Conservation (phyloP, 352 stramenopile genomes). For the Aphanomyces stellatus region DNA sequence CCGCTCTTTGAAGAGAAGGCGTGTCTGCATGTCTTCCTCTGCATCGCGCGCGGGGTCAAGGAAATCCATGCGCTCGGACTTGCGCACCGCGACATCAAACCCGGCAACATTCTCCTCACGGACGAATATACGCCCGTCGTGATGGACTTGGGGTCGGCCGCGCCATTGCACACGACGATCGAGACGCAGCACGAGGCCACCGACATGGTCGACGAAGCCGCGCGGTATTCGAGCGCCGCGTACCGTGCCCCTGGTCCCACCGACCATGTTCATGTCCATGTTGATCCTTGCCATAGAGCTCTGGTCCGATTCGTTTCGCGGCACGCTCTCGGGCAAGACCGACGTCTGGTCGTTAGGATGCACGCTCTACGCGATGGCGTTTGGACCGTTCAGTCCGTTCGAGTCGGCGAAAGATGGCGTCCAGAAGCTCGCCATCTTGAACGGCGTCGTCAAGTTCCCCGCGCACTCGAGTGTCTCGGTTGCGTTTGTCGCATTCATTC, state of each 20-base stretch:
- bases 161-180: constrained; percentile 30
- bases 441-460: constrained; percentile 60
- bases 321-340: constrained; percentile 43
- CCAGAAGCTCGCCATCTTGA: constrained; percentile 46
- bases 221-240: constrained; percentile 71
- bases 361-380: constrained; percentile 86
- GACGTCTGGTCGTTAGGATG: constrained; percentile 91
- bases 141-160: constrained; percentile 70
- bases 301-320: constrained; percentile 44
- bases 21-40: constrained; percentile 14
- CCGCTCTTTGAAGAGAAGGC: constrained; percentile 33
- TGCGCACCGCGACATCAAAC: constrained; percentile 73
- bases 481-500: constrained; percentile 50
- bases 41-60: constrained; percentile 43
- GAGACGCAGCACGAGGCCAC: constrained; percentile 33
- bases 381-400: constrained; percentile 84
- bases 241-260: constrained; percentile 66
- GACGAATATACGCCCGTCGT: constrained; percentile 43
- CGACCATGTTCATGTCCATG: background rate
- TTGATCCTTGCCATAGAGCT: constrained; percentile 44
- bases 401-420: constrained; percentile 55
- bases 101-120: constrained; percentile 56
- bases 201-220: constrained; percentile 69
- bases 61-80: constrained; percentile 48
- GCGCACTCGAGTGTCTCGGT: constrained; percentile 25